Evolutionary conservation across 192 early-diverging fungal species (phyloP).

Genomic region (Geranomyces variabilis): DNA sequence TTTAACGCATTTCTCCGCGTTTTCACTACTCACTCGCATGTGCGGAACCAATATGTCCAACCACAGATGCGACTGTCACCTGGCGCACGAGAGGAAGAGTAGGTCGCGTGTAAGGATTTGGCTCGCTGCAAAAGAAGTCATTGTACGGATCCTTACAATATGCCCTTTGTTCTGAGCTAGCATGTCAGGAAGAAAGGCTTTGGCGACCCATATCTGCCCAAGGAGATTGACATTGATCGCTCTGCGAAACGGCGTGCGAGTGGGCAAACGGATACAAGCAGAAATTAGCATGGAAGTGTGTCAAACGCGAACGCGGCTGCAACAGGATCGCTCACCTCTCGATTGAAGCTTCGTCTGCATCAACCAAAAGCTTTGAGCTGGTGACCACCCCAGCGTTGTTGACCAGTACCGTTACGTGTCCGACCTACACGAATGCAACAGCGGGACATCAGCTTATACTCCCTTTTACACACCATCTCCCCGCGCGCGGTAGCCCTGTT

Average conservation of each 20-base stretch:
- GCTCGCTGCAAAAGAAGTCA: neutral
- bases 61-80: constrained; percentile 48
- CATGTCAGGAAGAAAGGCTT: constrained; percentile 78
- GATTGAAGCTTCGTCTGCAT: constrained; percentile 60
- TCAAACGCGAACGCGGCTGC: no score
- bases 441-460: no score
- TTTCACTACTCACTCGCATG: constrained; percentile 29
- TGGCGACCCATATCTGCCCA: constrained; percentile 74
- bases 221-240: constrained; percentile 73
- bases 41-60: constrained; percentile 40
- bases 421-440: no score
- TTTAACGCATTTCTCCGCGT: neutral
- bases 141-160: constrained; percentile 58
- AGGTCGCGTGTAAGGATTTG: no score
- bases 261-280: no score
- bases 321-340: constrained; percentile 40
- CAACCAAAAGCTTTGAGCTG: constrained; percentile 65
- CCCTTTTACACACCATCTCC: no score
- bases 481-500: no score
- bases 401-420: constrained; percentile 76
- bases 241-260: constrained; percentile 20
- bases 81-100: neutral
- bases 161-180: constrained; percentile 73
- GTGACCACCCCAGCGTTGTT: constrained; percentile 82
- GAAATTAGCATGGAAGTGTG: no score